Conservation (phyloP, 257 asterid genomes). For the Euphrasia confusa region DNA sequence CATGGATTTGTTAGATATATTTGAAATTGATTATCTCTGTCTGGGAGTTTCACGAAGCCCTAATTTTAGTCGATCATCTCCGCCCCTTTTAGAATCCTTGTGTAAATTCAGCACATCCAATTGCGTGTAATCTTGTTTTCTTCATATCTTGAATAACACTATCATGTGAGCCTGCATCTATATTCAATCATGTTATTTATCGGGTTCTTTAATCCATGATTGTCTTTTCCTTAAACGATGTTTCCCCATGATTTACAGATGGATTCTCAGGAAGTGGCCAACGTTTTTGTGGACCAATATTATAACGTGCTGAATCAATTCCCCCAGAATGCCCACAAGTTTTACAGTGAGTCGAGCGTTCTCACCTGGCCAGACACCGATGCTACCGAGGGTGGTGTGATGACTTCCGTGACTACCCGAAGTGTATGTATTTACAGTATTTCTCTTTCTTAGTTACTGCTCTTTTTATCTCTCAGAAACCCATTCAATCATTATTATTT, state of each 20-base stretch:
- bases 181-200: no score
- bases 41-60: no score
- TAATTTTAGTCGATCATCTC: no score
- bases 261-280: conserved; percentile 23
- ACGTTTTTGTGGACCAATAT: conserved; percentile 37
- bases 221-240: neutral
- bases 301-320: conserved; percentile 29
- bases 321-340: conserved; percentile 39
- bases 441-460: neutral
- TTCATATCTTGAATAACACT: no score
- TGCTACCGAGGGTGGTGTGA: conserved; percentile 37
- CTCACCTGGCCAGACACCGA: conserved; percentile 38
- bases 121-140: no score
- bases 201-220: no score
- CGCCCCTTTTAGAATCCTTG: no score
- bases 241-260: conserved; percentile 29
- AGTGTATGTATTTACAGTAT: conserved; percentile 26
- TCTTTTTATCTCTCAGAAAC: neutral
- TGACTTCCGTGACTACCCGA: conserved; percentile 33
- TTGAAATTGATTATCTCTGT: neutral
- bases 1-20: neutral
- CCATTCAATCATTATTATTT: no score
- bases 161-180: no score
- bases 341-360: conserved; percentile 46
- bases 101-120: no score